These are phyloP conservation scores for Trichosporon coremiiforme DNA, from an alignment of 1,284 basidiomycete species.

Conservation along the genomic window DNA sequence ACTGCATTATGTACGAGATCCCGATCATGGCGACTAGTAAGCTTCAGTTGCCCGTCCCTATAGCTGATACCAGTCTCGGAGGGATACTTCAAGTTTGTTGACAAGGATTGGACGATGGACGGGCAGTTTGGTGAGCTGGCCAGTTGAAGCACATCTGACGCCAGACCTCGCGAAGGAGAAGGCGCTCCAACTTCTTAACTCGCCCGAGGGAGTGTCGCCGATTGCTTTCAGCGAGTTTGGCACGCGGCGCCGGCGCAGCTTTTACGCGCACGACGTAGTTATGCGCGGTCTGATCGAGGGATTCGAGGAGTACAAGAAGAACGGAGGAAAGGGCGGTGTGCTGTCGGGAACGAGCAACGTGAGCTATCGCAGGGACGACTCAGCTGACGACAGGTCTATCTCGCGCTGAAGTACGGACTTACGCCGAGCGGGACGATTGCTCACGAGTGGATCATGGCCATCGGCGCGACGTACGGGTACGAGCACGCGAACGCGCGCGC, in stretches of 20 bases:
- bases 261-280: conserved; percentile 75
- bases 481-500: conserved; percentile 71
- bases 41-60: conserved; percentile 35
- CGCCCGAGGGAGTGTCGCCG: conserved; percentile 57
- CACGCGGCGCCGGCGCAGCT: conserved; percentile 82
- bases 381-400: conserved; percentile 65
- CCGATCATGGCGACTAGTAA: conserved; percentile 87
- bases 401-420: conserved; percentile 73
- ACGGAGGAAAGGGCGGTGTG: conserved; percentile 59
- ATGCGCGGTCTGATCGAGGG: conserved; percentile 71
- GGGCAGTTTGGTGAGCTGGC: conserved; percentile 65
- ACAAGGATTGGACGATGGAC: conserved; percentile 79
- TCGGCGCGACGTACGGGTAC: conserved; percentile 81
- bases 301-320: conserved; percentile 60
- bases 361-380: conserved; percentile 21
- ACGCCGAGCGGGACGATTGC: conserved; percentile 81
- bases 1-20: conserved; percentile 95
- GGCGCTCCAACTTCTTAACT: conserved; percentile 65
- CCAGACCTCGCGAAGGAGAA: conserved; percentile 70
- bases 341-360: conserved; percentile 89
- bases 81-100: conserved; percentile 63
- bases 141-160: conserved; percentile 18
- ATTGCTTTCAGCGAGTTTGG: conserved; percentile 91
- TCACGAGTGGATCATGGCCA: conserved; percentile 96
- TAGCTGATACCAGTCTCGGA: conserved; percentile 46